Evolutionary conservation across 805 yeast species (phyloP).

Genomic region (Deakozyma indianensis): DNA sequence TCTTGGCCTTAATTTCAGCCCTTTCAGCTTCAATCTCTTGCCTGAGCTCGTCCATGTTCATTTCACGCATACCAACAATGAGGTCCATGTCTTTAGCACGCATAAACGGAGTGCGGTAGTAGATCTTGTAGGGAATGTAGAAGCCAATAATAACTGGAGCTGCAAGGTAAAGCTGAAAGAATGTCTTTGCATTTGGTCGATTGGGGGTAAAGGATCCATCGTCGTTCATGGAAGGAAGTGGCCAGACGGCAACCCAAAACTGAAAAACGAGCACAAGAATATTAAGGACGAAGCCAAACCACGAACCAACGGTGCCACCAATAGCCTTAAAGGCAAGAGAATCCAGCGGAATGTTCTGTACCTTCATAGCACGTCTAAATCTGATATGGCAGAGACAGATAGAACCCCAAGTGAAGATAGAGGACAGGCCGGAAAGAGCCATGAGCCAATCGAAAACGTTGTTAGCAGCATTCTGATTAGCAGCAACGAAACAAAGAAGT

Average conservation of each 20-base stretch:
- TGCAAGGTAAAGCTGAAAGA: slow-evolving; percentile 56
- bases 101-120: slow-evolving; percentile 27
- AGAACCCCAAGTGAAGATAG: slow-evolving; percentile 50
- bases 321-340: slow-evolving; percentile 53
- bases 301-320: slow-evolving; percentile 49
- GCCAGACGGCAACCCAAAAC: slow-evolving; percentile 64
- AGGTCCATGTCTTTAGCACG: slow-evolving; percentile 40
- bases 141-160: slow-evolving; percentile 45
- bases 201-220: background rate
- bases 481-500: slow-evolving; percentile 41
- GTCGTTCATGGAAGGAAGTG: slow-evolving; percentile 27
- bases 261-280: slow-evolving; percentile 47
- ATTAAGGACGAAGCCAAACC: slow-evolving; percentile 42
- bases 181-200: slow-evolving; percentile 35
- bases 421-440: slow-evolving; percentile 49
- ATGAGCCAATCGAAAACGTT: slow-evolving; percentile 48
- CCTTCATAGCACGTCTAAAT: slow-evolving; percentile 46
- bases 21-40: slow-evolving; percentile 47
- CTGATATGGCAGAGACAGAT: slow-evolving; percentile 47
- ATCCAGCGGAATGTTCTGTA: slow-evolving; percentile 45
- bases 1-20: slow-evolving; percentile 31
- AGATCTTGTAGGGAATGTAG: slow-evolving; percentile 44
- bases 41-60: slow-evolving; percentile 27
- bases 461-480: slow-evolving; percentile 34
- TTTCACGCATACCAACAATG: slow-evolving; percentile 46